Conservation (phyloP, 352 stramenopile genomes). For the Globisporangium nagaii region DNA sequence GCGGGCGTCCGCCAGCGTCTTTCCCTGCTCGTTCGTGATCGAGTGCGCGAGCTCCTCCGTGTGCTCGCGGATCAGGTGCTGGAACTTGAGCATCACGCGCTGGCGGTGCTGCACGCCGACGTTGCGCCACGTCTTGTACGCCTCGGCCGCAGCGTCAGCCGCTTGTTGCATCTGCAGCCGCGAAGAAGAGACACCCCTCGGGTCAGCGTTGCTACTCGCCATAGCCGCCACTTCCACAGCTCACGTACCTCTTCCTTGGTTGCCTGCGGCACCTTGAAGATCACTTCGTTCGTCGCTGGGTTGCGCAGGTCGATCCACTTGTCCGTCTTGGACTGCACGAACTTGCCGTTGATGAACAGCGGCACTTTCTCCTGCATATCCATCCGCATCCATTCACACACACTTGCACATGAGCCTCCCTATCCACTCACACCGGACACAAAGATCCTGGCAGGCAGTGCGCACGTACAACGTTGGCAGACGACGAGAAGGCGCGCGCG, state of each 20-base stretch:
- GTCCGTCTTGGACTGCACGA: constrained; percentile 86
- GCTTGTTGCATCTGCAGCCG: constrained; percentile 75
- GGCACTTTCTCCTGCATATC: constrained; percentile 53
- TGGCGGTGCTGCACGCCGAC: constrained; percentile 92
- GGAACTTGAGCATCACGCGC: constrained; percentile 95
- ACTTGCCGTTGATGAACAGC: constrained; percentile 92
- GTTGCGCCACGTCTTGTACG: constrained; percentile 92
- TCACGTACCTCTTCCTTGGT: constrained; percentile 68
- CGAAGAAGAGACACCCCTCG: not conserved
- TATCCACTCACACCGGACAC: no score
- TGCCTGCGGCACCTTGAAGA: constrained; percentile 82
- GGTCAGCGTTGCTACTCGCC: no score
- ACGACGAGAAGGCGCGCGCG: constrained; percentile 42
- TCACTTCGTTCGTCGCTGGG: constrained; percentile 88
- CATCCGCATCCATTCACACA: not conserved
- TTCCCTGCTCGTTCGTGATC: constrained; percentile 93
- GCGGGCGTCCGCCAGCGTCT: constrained; percentile 91
- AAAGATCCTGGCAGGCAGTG: no score
- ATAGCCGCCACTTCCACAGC: not conserved
- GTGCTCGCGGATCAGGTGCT: constrained; percentile 93
- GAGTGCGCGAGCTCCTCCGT: constrained; percentile 92
- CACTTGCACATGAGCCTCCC: no score
- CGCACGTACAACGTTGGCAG: constrained; percentile 21
- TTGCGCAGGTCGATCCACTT: constrained; percentile 92
- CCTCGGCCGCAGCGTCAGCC: constrained; percentile 62